Base-by-base conservation (phyloP, 306 rosid genomes). In the Corylus americana region DNA sequence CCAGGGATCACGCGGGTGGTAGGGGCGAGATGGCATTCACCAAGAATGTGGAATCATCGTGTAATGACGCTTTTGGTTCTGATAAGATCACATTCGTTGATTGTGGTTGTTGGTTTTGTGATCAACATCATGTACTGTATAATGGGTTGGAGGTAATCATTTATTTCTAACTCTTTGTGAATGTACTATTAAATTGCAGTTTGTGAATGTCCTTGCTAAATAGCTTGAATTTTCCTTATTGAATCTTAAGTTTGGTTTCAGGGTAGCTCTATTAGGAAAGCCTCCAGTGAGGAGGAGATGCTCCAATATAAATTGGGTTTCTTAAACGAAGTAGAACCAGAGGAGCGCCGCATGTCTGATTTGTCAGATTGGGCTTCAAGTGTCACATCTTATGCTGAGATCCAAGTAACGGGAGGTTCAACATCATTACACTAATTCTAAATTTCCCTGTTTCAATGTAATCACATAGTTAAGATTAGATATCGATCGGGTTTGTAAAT, bases 311-410 rank as follows among this genome's bases (percentile, higher is more conserved):
- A 90, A 78, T n/a, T 75, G 71, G 75, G 89, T 48, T 75, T 85
- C 48, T 12, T 80, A 39, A 88, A 85, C 71, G 92, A 85, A 77
- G 87, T 82, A 27, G 98, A 92, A 81, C 98, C 82, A 79, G 98
- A 95, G 82, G 98, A 95, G 88, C 89, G 97, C 71, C 90, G 98
- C 39, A 91, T 95, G 98, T 92, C 98, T 57, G 98, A 90, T 81
- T 83, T 92, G 78, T 95, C 96, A 3, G 97, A 94, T 85, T 88
- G 93, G 87, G 96, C 92, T 74, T 92, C 98, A 22, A 91, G 96
- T 79, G 91, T 92, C 78, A 89, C 97, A 50, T 95, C 94, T 80
- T 84, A 89, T 78, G 88, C 91, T 71, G 92, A 90, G 35, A 76
- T 85, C 63, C 92, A 88, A 88, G 95, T 87, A 55, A 44, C 25